Base-by-base conservation (phyloP, 345 rosid species). In the Lepidium africanum region DNA sequence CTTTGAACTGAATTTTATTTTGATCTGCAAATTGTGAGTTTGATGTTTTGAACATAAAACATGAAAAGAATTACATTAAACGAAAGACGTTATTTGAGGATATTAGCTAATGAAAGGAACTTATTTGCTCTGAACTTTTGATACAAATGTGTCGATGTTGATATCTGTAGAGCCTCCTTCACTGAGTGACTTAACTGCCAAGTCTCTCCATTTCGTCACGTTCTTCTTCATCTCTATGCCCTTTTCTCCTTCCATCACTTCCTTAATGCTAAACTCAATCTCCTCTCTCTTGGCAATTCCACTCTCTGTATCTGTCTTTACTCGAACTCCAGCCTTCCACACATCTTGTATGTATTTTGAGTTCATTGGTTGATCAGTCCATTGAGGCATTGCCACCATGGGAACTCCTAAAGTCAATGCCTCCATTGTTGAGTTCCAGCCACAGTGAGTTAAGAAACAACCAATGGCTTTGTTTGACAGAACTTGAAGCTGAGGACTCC, bases 341-440 rank as follows among this genome's bases (percentile, higher is more conserved):
- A 81, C 83, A 72, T 82, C 85, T 73, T 76, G 74, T 23, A 87
- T 76, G 6, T 79, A 73, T 74, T 85, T 87, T 0, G 86, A 79
- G 42, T 87, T 77, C 2, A 78, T 71, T 0, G 85, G 73, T 17
- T 84, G 88, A 64, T 83, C 84, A 0, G 78, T 74, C 84, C 82
- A 78, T 23, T 81, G 84, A 6, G 87, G 81, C 84, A 83, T 83
- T 5, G 77, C 74, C 51, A 83, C 80, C 81, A 83, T 76, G 0
- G 84, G 84, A 40, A 83, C 80, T 19, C 84, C 84, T 19, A 82
- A 76, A 65, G 81, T 65, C 64, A 84, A 25, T 0, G 84, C 81
- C 65, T 84, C 86, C 9, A 84, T 51, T 0, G 86, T 82, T 1
- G 86, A 84, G 69, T 87, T 87, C 93, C 90, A 87, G 1, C 93